These are phyloP conservation scores for Neocucurbitaria cava DNA, from an alignment of 2,329 filamentous ascomycete species.

Conservation along the genomic window DNA sequence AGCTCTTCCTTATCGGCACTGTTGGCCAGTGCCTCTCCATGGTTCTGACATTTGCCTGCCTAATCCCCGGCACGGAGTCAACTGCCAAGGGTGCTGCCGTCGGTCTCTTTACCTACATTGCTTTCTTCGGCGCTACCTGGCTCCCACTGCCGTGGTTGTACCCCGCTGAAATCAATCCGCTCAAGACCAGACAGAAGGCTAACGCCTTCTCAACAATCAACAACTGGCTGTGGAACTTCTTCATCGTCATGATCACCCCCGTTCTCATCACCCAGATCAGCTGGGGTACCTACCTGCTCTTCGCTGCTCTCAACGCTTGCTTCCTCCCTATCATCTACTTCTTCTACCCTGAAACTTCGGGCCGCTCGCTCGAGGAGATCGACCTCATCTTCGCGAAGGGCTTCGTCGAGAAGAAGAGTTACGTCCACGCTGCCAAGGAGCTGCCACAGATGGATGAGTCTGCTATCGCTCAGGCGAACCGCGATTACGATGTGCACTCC, in stretches of 20 bases:
- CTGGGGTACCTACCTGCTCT: constrained; percentile 56
- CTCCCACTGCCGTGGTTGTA: constrained; percentile 68
- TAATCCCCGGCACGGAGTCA: constrained; percentile 45
- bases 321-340: constrained; percentile 63
- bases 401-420: constrained; percentile 44
- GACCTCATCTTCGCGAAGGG: constrained; percentile 57
- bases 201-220: constrained; percentile 62
- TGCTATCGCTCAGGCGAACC: constrained; percentile 42
- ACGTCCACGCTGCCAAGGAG: constrained; percentile 47
- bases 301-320: constrained; percentile 59
- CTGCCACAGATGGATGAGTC: constrained; percentile 43
- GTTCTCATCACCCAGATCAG: constrained; percentile 47
- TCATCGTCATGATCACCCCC: constrained; percentile 54
- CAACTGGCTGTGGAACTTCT: constrained; percentile 63
- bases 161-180: constrained; percentile 60
- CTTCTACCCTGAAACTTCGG: constrained; percentile 64
- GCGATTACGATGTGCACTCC: constrained; percentile 43
- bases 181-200: constrained; percentile 63
- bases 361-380: constrained; percentile 60
- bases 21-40: constrained; percentile 61
- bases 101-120: constrained; percentile 73
- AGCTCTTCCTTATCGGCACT: constrained; percentile 53
- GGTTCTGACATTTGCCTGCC: constrained; percentile 49
- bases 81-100: constrained; percentile 61
- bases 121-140: constrained; percentile 71